Evolutionary conservation across 1,284 basidiomycete species (phyloP), one percentile per base, ranked within the genome.

Genomic region (Athelia sp.): DNA sequence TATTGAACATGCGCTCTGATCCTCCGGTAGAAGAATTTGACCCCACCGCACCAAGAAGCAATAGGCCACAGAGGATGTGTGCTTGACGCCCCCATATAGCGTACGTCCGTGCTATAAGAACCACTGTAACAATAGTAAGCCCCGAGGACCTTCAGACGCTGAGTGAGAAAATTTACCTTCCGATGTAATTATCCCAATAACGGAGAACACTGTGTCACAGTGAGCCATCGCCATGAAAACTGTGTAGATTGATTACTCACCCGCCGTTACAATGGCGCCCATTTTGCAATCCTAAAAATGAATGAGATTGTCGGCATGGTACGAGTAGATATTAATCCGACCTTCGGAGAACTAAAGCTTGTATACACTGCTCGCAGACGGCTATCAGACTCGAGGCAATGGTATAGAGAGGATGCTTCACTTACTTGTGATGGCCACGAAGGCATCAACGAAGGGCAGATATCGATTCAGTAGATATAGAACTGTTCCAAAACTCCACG

Each of bases 381-480:
- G 32, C n/a, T 4, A 47, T 11, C 22, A 3, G 31, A 45, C 36
- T 31, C n/a, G 22, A 38, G 36, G 18, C 21, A 14, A 34, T 13
- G 23, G 11, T 21, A 50, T 14, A 21, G 26, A 29, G n/a, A n/a
- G n/a, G n/a, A 22, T 19, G 18, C 48, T 11, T 13, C 40, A 60
- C 68, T 31, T 48, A 68, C 70, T 52, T 24, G 63, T 54, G 17
- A 73, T 53, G 17, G 62, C 60, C 50, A 73, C 43, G 46, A 71
- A 64, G 3, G 67, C 70, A 51, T 73, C 71, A 21, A 73, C 52
- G 52, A 73, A 72, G 1, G 72, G 72, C 38, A 69, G 57, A 53
- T 74, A 73, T 42, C 72, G 66, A 52, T 74, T 74, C 18, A 70
- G 48, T 26, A 70, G 55, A 56, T 71, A 73, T 13, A 73, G 57